Conservation (phyloP, 192 early-diverging fungal species). For the Gorgonomyces haynaldii region DNA sequence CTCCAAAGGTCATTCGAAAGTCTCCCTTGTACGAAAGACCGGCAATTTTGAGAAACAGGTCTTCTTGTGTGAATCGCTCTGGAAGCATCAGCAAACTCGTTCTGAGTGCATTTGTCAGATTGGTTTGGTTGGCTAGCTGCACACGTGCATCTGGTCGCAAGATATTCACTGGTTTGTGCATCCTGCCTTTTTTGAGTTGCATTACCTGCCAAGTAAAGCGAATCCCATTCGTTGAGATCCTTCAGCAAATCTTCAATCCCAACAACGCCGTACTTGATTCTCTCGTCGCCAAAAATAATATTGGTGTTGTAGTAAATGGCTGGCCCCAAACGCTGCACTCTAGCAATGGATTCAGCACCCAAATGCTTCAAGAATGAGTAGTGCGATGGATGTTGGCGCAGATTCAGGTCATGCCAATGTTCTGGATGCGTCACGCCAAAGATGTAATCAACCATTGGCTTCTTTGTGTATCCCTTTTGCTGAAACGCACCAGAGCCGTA, state of each 20-base stretch:
- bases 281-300: slow-evolving; percentile 71
- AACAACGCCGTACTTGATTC: slow-evolving; percentile 94
- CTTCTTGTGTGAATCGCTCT: slow-evolving; percentile 61
- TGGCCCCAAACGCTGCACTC: slow-evolving; percentile 76
- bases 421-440: slow-evolving; percentile 91
- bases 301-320: slow-evolving; percentile 95
- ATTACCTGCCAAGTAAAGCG: slow-evolving; percentile 90
- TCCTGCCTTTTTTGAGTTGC: no score
- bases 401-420: slow-evolving; percentile 96
- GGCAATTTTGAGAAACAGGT: slow-evolving; percentile 73
- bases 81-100: slow-evolving; percentile 77
- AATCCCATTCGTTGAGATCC: slow-evolving; percentile 91
- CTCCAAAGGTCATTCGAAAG: slow-evolving; percentile 79
- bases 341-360: slow-evolving; percentile 60
- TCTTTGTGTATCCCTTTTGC: slow-evolving; percentile 62
- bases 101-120: slow-evolving; percentile 73
- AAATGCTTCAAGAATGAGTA: slow-evolving; percentile 72
- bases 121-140: slow-evolving; percentile 65
- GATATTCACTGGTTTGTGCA: slow-evolving; percentile 93
- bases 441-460: slow-evolving; percentile 90
- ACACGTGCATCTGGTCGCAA: slow-evolving; percentile 65
- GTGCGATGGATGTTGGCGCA: slow-evolving; percentile 81
- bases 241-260: slow-evolving; percentile 74
- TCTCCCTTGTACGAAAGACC: slow-evolving; percentile 85
- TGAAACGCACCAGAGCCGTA: slow-evolving; percentile 93